Evolutionary conservation across 495 filamentous ascomycete species (phyloP).

Genomic region (Podospora anserina): DNA sequence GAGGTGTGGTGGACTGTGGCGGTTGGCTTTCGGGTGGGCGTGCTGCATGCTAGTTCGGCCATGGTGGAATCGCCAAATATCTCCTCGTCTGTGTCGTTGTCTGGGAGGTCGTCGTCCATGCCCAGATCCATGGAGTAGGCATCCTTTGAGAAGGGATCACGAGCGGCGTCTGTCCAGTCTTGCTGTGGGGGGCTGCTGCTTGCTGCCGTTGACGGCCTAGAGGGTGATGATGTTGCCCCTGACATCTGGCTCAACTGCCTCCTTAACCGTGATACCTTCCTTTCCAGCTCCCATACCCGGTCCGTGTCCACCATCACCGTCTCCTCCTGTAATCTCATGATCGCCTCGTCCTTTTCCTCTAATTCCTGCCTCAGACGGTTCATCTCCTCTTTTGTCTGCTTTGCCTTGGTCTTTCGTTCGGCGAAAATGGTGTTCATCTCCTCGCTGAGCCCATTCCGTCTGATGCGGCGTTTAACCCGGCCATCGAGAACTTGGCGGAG

Average conservation of each 20-base stretch:
- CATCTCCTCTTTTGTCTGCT: conserved; percentile 40
- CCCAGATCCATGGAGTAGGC: conserved; percentile 38
- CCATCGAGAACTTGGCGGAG: conserved; percentile 66
- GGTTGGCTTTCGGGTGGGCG: conserved; percentile 31
- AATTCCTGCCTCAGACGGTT: conserved; percentile 53
- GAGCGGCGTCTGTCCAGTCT: conserved; percentile 44
- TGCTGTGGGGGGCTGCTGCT: conserved; percentile 26
- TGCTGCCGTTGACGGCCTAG: neutral
- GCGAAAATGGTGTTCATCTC: conserved; percentile 65
- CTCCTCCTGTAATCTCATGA: conserved; percentile 51
- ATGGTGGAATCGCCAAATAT: conserved; percentile 37
- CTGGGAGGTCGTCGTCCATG: conserved; percentile 24
- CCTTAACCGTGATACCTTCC: conserved; percentile 37
- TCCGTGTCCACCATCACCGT: conserved; percentile 41
- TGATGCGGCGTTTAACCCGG: conserved; percentile 67
- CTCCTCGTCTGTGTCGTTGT: conserved; percentile 33
- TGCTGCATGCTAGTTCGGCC: conserved; percentile 42
- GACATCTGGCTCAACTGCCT: conserved; percentile 24
- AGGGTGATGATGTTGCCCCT: conserved; percentile 19
- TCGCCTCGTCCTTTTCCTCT: conserved; percentile 48
- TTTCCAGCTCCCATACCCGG: conserved; percentile 42
- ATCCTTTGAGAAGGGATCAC: conserved; percentile 39
- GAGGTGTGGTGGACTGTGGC: neutral
- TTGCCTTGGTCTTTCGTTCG: conserved; percentile 50
- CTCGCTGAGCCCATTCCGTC: conserved; percentile 68